These are phyloP conservation scores for Erysiphe pulchra DNA, from an alignment of 2,329 filamentous ascomycete genomes.

Conservation along the genomic window DNA sequence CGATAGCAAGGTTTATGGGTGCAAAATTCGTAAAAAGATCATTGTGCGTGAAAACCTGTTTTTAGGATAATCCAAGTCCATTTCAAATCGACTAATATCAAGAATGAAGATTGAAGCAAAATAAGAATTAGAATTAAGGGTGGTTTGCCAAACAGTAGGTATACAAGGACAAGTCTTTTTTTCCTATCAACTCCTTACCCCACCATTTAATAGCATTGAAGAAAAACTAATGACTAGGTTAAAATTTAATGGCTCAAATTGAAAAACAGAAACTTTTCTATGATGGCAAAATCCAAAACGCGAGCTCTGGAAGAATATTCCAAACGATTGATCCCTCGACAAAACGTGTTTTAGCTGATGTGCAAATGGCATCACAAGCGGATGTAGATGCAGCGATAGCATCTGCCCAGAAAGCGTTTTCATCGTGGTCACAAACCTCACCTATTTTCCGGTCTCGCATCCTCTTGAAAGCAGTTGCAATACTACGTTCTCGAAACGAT, in stretches of 20 bases:
- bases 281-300: constrained; percentile 39
- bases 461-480: constrained; percentile 46
- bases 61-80: too few species aligned
- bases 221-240: too few species aligned
- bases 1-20: too few species aligned
- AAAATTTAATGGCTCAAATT: constrained; percentile 14
- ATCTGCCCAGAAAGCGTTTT: constrained; percentile 47
- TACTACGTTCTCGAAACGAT: constrained; percentile 56
- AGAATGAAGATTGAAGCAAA: too few species aligned
- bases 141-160: too few species aligned
- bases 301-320: constrained; percentile 36
- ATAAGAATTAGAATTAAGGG: too few species aligned
- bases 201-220: too few species aligned
- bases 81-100: too few species aligned
- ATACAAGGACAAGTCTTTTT: too few species aligned
- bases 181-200: too few species aligned
- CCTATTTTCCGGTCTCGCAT: constrained; percentile 52
- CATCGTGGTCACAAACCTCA: constrained; percentile 49
- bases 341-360: constrained; percentile 37
- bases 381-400: constrained; percentile 48
- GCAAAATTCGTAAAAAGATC: too few species aligned
- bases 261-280: constrained; percentile 43
- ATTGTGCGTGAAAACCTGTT: too few species aligned
- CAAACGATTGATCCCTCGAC: constrained; percentile 51
- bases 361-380: constrained; percentile 39